Evolutionary conservation across 768 basidiomycete species (phyloP), one percentile per base, ranked within the genome.

Genomic region (Cystofilobasidium macerans): DNA sequence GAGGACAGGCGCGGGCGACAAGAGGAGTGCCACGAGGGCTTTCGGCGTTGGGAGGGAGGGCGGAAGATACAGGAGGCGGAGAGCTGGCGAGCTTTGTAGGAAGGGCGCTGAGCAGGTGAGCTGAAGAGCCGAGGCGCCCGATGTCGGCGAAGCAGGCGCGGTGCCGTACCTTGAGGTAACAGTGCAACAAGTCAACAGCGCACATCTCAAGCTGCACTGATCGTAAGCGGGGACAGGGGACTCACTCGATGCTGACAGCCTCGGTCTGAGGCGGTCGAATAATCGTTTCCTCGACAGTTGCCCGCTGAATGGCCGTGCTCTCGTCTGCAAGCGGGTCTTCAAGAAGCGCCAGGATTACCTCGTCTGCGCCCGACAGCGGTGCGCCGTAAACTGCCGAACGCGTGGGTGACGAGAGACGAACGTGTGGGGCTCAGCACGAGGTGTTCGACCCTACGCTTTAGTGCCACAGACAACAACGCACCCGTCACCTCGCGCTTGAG

Each of bases 271-370:
- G 18, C 14, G 26, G 1, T 30, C 51, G 28, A 13, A 2, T 30
- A 30, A 54, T 20, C 2, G 16, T 3, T 30, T 54, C 51, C 7
- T 2, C 28, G 18, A 54, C 3, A 2, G 8, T 5, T 30, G 26
- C 51, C 14, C 51, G 26, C 30, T 54, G 51, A 8, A 20, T 16
- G 7, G 18, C 28, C 28, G 51, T 8, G 14, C 28, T 30, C 4
- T 32, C 51, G 14, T 54, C 51, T 13, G 51, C 51, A 16, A 54
- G 51, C 51, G 51, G 51, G 16, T 54, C 51, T 30, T 54, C 51
- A 30, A 54, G 28, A 7, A 54, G 51, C 26, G 51, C 28, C 28
- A 54, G 51, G 28, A 54, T 26, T 26, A 54, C 5, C 18, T 20
- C 14, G 28, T 54, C 51, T 4, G 51, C 8, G 28, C 51, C 51